These are phyloP conservation scores for Alnus rubra DNA, from an alignment of 306 rosid genomes.

Conservation along the genomic window DNA sequence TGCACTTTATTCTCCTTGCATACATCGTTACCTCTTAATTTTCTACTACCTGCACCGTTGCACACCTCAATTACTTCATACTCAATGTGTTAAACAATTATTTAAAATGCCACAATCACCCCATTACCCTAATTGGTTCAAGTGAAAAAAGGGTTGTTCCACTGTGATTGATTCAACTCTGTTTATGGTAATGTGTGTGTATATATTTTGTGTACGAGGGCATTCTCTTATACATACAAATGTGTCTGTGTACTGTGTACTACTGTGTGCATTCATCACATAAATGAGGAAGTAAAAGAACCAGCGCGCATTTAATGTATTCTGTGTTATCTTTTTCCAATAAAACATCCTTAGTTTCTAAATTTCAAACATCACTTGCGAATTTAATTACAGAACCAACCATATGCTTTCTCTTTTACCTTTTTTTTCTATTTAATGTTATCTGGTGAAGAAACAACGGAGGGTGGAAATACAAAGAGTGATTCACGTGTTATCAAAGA, in stretches of 20 bases:
- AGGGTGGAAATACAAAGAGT: neutral
- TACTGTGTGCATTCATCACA: neutral
- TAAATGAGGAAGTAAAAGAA: too few species aligned
- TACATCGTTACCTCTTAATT: conserved; percentile 58
- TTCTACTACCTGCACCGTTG: conserved; percentile 41
- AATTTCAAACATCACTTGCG: neutral
- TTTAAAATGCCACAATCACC: neutral
- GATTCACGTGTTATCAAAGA: neutral
- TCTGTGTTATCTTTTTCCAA: too few species aligned
- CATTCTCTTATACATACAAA: too few species aligned
- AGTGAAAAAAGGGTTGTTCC: neutral
- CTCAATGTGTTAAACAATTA: neutral
- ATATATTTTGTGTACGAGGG: too few species aligned
- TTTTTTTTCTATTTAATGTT: neutral
- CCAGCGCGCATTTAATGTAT: too few species aligned
- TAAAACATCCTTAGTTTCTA: neutral
- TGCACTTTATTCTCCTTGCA: conserved; percentile 66
- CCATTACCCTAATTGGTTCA: neutral
- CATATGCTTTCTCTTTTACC: neutral
- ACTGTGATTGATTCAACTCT: neutral
- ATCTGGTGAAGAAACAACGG: neutral
- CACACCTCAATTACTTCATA: conserved; percentile 31
- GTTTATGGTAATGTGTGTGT: neutral
- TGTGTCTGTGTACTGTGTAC: too few species aligned
- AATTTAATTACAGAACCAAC: neutral